A percentile compares a stretch with the other conserved stretches of the same genome.
Conservation (phyloP, 2,329 filamentous ascomycete species). For the Macrophomina phaseolina region DNA sequence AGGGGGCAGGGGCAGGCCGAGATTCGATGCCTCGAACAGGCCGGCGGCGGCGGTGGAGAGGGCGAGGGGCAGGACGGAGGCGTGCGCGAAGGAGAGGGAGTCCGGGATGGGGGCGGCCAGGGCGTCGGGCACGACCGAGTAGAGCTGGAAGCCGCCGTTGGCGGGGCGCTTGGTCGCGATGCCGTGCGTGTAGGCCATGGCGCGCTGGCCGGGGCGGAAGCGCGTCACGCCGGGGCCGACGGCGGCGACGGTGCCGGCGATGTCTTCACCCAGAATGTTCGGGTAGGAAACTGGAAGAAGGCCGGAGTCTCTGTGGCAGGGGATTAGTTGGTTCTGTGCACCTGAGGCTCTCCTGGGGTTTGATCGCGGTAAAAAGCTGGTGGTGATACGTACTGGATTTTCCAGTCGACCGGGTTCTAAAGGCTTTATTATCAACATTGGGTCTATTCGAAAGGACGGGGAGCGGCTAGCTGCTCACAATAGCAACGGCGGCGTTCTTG, state of each 20-base stretch:
- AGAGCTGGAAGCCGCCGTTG: slow-evolving; percentile 41
- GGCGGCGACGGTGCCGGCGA: slow-evolving; percentile 45
- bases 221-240: slow-evolving; percentile 35
- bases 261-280: slow-evolving; percentile 43
- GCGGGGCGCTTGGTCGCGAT: slow-evolving; percentile 36
- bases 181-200: slow-evolving; percentile 20
- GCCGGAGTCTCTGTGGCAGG: neutral
- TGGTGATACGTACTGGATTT: neutral
- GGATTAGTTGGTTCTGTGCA: slow-evolving; percentile 25
- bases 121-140: slow-evolving; percentile 39
- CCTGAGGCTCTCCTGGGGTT: too few species aligned
- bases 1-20: slow-evolving; percentile 46
- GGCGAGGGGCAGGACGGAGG: slow-evolving; percentile 51
- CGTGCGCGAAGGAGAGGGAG: slow-evolving; percentile 45
- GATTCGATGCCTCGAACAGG: slow-evolving; percentile 48
- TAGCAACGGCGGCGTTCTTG: slow-evolving; percentile 42
- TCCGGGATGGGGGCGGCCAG: slow-evolving; percentile 47
- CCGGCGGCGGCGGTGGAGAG: slow-evolving; percentile 51
- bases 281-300: slow-evolving; percentile 35
- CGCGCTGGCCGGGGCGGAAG: slow-evolving; percentile 10
- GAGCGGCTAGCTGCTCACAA: slow-evolving; percentile 21
- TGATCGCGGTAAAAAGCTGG: too few species aligned
- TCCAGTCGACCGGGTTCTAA: slow-evolving; percentile 18
- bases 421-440: neutral
- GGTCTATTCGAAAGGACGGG: neutral